Evolutionary conservation across 768 basidiomycete species (phyloP).

Genomic region (Hydnomerulius pinastri): DNA sequence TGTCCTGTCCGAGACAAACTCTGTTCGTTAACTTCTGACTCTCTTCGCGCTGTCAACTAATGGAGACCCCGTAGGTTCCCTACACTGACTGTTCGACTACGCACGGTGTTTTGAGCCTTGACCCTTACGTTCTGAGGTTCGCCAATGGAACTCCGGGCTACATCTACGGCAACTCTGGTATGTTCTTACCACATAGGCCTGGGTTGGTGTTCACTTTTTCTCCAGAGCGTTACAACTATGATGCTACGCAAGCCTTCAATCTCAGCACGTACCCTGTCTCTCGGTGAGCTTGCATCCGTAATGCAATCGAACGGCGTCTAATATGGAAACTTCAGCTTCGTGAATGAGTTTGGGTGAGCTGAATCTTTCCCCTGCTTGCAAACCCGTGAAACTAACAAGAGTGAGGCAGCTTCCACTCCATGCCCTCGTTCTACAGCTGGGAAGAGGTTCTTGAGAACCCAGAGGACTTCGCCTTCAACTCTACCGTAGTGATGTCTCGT

Average conservation of each 20-base stretch:
- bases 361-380: not conserved
- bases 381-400: not conserved
- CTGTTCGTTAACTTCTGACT: constrained; percentile 32
- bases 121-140: constrained; percentile 54
- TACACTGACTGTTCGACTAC: constrained; percentile 66
- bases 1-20: constrained; percentile 50
- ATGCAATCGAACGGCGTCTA: not conserved
- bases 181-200: constrained; percentile 5
- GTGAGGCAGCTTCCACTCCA: constrained; percentile 54
- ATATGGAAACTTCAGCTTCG: constrained; percentile 37
- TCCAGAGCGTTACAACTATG: constrained; percentile 59
- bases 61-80: constrained; percentile 39
- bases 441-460: constrained; percentile 52
- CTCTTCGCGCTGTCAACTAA: not conserved
- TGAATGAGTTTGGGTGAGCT: constrained; percentile 59
- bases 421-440: constrained; percentile 65
- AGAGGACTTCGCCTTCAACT: constrained; percentile 59
- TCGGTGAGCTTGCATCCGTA: constrained; percentile 29
- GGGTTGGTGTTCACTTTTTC: not conserved
- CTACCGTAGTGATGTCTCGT: constrained; percentile 54
- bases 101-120: constrained; percentile 54
- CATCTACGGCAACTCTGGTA: constrained; percentile 59
- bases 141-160: constrained; percentile 50
- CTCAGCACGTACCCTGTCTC: constrained; percentile 53
- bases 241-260: constrained; percentile 52